Conservation (phyloP, 176 grass and related monocot species). For the Musa schizocarpa region DNA sequence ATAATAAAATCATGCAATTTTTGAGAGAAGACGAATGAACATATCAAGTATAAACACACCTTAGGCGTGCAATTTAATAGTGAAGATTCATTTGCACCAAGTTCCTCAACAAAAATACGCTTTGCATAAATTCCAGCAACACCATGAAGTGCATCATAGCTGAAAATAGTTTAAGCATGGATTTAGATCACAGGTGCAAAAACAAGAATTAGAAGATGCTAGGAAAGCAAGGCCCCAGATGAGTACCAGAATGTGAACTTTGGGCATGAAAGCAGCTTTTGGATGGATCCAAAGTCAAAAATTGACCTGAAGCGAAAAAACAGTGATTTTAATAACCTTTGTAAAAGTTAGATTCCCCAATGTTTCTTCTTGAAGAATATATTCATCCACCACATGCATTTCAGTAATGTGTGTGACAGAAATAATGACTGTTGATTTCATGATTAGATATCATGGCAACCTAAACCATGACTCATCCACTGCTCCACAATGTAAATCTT, state of each 20-base stretch:
- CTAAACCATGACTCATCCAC: background rate
- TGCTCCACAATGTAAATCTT: too few species aligned
- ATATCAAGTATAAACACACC: conserved; percentile 15
- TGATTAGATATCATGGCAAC: background rate
- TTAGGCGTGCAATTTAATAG: conserved; percentile 92
- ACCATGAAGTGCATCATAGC: conserved; percentile 93
- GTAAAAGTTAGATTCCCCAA: background rate
- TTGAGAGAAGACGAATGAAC: background rate
- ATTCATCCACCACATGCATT: background rate
- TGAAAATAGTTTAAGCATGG: conserved; percentile 30
- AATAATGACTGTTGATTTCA: background rate
- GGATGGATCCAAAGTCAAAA: conserved; percentile 83
- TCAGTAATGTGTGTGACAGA: background rate
- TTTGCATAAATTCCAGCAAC: conserved; percentile 90
- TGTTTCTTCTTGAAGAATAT: background rate
- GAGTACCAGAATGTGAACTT: conserved; percentile 93
- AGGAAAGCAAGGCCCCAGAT: conserved; percentile 1
- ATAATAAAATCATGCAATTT: background rate
- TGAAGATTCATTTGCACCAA: conserved; percentile 84
- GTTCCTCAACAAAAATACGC: conserved; percentile 88
- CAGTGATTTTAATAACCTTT: background rate
- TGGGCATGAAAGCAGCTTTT: conserved; percentile 70
- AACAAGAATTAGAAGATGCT: conserved; percentile 12
- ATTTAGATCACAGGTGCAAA: conserved; percentile 5
- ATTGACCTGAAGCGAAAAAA: conserved; percentile 45